Evolutionary conservation across 495 filamentous ascomycete species (phyloP).

Genomic region (Penicillium roqueforti): DNA sequence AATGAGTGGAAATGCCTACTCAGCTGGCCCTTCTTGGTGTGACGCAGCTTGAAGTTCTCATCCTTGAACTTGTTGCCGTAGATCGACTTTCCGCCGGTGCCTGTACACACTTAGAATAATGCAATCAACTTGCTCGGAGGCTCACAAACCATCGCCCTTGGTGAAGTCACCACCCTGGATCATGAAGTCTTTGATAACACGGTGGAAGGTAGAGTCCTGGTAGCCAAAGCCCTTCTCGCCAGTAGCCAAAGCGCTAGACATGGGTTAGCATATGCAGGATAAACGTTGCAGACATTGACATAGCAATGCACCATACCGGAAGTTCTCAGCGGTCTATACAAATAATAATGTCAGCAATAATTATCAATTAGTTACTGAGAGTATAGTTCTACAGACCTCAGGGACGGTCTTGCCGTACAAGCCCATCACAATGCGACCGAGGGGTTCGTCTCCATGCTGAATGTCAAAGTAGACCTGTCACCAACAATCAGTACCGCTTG

Average conservation of each 20-base stretch:
- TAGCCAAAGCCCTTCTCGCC: conserved; percentile 98
- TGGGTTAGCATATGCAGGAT: conserved; percentile 16
- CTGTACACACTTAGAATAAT: conserved; percentile 27
- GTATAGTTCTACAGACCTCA: conserved; percentile 46
- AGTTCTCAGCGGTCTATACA: conserved; percentile 85
- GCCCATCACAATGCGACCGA: conserved; percentile 88
- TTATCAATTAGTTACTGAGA: background rate
- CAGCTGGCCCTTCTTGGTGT: conserved; percentile 60
- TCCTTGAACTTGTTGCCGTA: conserved; percentile 93
- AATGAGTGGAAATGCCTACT: conserved; percentile 36
- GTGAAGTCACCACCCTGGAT: conserved; percentile 99
- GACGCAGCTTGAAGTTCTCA: conserved; percentile 99
- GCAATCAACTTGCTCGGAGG: background rate
- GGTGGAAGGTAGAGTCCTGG: conserved; percentile 93
- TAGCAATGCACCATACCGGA: conserved; percentile 53
- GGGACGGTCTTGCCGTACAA: conserved; percentile 99
- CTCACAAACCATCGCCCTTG: conserved; percentile 65
- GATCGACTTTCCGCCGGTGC: conserved; percentile 96
- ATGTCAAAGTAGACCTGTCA: conserved; percentile 87
- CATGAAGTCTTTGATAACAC: conserved; percentile 98
- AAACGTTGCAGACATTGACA: background rate
- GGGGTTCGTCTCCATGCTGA: conserved; percentile 75
- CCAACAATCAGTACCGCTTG: conserved; percentile 11
- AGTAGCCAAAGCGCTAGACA: conserved; percentile 72
- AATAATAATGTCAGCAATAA: conserved; percentile 1